Conservation (phyloP, 106 monocot species). For the Cymbidium sinense region DNA sequence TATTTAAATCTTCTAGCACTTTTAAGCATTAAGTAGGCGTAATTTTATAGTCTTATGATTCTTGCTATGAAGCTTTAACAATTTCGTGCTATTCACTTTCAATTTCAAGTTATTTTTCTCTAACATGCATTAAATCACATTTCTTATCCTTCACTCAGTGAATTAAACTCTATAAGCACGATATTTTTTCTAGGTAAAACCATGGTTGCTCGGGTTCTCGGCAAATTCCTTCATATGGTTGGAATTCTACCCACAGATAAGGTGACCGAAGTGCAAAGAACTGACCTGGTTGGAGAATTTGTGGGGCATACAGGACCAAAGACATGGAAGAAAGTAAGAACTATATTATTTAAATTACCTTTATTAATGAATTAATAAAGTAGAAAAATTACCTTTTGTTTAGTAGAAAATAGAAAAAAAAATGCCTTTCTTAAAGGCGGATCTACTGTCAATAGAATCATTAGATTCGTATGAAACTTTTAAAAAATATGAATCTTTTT, state of each 20-base stretch:
- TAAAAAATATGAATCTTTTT: conserved; percentile 1
- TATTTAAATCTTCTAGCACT: background rate
- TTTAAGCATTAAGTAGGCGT: background rate
- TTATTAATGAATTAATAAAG: background rate
- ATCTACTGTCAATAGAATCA: background rate
- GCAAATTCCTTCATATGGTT: conserved; percentile 83
- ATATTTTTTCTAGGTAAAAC: conserved; percentile 67
- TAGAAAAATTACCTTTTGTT: background rate
- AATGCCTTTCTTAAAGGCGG: background rate
- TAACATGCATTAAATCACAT: background rate
- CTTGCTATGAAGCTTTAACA: background rate
- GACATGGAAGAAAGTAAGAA: conserved; percentile 74
- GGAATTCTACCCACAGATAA: conserved; percentile 83
- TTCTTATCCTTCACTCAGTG: too few species aligned
- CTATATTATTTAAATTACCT: background rate
- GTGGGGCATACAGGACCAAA: conserved; percentile 98
- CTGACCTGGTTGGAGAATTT: conserved; percentile 96
- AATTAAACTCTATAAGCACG: background rate
- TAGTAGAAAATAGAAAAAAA: background rate
- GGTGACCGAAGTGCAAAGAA: conserved; percentile 93
- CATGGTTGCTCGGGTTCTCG: conserved; percentile 87
- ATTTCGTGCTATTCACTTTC: background rate
- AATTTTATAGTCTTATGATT: background rate
- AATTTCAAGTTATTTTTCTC: background rate
- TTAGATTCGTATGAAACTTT: background rate